Percentiles rank a stretch among this genome's conserved stretches.
Evolutionary conservation across 768 basidiomycete genomes (phyloP).

Genomic region (Boletus sensibilis): DNA sequence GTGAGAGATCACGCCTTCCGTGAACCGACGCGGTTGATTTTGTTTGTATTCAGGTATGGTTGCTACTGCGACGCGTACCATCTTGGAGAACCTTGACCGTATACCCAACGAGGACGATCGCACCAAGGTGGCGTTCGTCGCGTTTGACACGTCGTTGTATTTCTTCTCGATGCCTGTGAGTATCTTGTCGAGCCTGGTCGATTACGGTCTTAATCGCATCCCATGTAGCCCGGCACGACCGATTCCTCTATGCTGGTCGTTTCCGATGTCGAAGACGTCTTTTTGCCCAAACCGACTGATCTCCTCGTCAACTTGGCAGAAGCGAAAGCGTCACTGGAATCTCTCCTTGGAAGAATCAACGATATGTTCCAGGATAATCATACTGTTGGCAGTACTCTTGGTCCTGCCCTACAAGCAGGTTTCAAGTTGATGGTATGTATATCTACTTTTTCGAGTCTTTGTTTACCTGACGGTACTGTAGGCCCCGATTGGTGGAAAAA

Average conservation of each 20-base stretch:
- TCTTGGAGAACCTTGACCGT: slow-evolving; percentile 91
- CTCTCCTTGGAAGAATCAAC: slow-evolving; percentile 76
- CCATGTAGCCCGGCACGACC: slow-evolving; percentile 54
- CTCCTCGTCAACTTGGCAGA: slow-evolving; percentile 94
- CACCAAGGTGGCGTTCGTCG: slow-evolving; percentile 90
- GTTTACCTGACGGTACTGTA: slow-evolving; percentile 30
- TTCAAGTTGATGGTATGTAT: slow-evolving; percentile 84
- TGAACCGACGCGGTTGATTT: not conserved
- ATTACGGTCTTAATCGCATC: not conserved
- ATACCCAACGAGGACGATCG: slow-evolving; percentile 93
- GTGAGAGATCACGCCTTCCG: slow-evolving; percentile 38
- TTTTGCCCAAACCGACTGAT: slow-evolving; percentile 94
- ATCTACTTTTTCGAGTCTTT: not conserved
- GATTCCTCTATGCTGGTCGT: slow-evolving; percentile 97
- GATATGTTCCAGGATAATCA: slow-evolving; percentile 99
- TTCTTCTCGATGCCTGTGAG: slow-evolving; percentile 89
- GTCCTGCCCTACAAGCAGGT: slow-evolving; percentile 92
- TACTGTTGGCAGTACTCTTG: slow-evolving; percentile 89
- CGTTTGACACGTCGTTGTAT: slow-evolving; percentile 88
- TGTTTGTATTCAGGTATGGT: slow-evolving; percentile 73
- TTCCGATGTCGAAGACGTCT: slow-evolving; percentile 95
- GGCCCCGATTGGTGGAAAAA: slow-evolving; percentile 93
- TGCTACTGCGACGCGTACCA: slow-evolving; percentile 94
- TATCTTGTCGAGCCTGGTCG: not conserved
- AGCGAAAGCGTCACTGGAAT: slow-evolving; percentile 74